These are phyloP conservation scores for Suillus subluteus DNA, from an alignment of 768 basidiomycete species.

Conservation along the genomic window DNA sequence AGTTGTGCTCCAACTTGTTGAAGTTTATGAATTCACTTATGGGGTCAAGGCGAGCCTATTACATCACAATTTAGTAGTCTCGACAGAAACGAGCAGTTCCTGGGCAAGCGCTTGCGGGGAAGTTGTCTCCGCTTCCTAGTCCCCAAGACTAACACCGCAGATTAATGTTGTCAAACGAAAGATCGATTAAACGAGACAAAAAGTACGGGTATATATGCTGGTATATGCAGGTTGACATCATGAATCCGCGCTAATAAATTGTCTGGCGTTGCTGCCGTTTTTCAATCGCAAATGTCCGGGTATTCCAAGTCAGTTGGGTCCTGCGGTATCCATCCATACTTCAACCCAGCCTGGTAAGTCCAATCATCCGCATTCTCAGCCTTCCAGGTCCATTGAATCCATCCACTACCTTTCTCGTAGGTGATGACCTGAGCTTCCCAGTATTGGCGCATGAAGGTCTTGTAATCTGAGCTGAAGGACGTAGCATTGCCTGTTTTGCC, in stretches of 20 bases:
- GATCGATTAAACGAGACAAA: not conserved
- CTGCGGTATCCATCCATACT: constrained; percentile 78
- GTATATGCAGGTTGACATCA: not conserved
- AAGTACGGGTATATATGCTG: not conserved
- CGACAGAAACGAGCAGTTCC: too few relatives aligned
- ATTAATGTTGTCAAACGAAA: not conserved
- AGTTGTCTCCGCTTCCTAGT: not conserved
- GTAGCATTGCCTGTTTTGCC: constrained; percentile 63
- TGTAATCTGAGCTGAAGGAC: constrained; percentile 65
- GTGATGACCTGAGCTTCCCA: constrained; percentile 82
- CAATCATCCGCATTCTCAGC: constrained; percentile 74
- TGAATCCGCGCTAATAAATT: not conserved
- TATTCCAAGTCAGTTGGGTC: constrained; percentile 69
- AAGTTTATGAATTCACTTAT: not conserved
- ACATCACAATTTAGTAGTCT: too few relatives aligned
- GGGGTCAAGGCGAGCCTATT: too few relatives aligned
- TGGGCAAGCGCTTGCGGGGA: too few relatives aligned
- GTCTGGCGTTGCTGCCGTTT: not conserved
- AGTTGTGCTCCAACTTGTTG: not conserved
- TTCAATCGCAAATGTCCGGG: constrained; percentile 60
- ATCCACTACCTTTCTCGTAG: constrained; percentile 71
- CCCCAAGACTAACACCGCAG: not conserved
- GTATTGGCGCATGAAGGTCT: constrained; percentile 63
- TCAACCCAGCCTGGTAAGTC: constrained; percentile 75
- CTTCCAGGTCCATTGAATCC: constrained; percentile 85